Evolutionary conservation across 306 rosid species (phyloP).

Genomic region (Quercus robur): DNA sequence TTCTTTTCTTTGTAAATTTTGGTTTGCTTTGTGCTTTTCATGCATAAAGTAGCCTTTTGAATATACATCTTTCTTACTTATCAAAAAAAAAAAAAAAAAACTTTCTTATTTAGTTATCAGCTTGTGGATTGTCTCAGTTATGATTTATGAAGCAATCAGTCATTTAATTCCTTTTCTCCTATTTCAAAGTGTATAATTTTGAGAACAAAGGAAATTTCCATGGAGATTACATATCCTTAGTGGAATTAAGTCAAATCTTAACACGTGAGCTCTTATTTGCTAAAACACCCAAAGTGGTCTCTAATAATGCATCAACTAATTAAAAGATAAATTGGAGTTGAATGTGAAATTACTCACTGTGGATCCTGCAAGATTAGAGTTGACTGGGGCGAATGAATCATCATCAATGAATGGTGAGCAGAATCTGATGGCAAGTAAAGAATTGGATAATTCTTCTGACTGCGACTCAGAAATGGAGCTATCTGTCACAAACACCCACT

Average conservation of each 20-base stretch:
- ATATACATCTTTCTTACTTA: too few relatives aligned
- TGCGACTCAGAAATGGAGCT: conserved; percentile 51
- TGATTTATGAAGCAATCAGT: not conserved
- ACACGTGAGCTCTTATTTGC: not conserved
- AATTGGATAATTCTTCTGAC: conserved; percentile 36
- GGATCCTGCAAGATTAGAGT: conserved; percentile 69
- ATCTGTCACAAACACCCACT: conserved; percentile 88
- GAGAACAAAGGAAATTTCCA: not conserved
- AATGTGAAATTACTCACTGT: conserved; percentile 38
- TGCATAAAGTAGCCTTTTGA: too few relatives aligned
- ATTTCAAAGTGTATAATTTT: not conserved
- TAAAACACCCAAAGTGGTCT: not conserved
- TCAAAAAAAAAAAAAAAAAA: too few relatives aligned
- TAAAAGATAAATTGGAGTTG: not conserved
- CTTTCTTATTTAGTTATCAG: not conserved
- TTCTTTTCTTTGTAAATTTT: too few relatives aligned
- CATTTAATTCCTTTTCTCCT: not conserved
- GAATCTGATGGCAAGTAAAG: conserved; percentile 84
- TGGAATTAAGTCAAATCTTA: not conserved
- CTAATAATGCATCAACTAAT: not conserved
- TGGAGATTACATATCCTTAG: not conserved
- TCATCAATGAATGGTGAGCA: conserved; percentile 47
- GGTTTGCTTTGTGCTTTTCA: too few relatives aligned
- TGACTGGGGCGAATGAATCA: conserved; percentile 56
- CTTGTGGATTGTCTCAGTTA: not conserved